Evolutionary conservation across 768 basidiomycete species (phyloP).

Genomic region (Serendipita sp.): DNA sequence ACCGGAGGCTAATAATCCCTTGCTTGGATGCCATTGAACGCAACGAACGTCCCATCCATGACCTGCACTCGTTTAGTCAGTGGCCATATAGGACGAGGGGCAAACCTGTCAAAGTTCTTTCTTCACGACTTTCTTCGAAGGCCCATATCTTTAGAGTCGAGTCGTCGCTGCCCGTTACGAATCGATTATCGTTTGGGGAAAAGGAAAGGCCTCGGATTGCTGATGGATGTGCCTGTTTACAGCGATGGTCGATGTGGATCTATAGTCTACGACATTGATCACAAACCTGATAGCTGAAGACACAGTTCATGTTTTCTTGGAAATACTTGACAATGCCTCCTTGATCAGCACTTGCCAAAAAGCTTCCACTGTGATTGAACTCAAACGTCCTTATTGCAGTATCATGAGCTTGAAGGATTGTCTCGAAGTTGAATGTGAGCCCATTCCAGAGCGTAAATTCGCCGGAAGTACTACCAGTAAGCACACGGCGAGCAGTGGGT

Average conservation of each 20-base stretch:
- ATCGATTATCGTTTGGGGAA: conserved; percentile 78
- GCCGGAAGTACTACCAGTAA: conserved; percentile 91
- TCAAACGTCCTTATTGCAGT: conserved; percentile 76
- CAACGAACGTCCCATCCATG: conserved; percentile 99
- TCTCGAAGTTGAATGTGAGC: conserved; percentile 97
- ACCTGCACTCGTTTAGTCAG: conserved; percentile 28
- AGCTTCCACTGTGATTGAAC: conserved; percentile 88
- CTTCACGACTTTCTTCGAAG: conserved; percentile 80
- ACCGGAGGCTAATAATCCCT: conserved; percentile 85
- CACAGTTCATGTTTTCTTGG: conserved; percentile 85
- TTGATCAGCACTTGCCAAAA: conserved; percentile 85
- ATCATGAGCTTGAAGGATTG: conserved; percentile 97
- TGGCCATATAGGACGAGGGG: not conserved
- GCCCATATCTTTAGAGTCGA: conserved; percentile 90
- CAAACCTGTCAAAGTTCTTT: conserved; percentile 69
- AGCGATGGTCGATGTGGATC: not conserved
- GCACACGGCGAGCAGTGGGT: conserved; percentile 79
- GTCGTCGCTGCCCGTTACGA: conserved; percentile 93
- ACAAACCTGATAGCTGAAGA: not conserved
- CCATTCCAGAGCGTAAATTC: conserved; percentile 99
- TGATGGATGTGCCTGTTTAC: conserved; percentile 65
- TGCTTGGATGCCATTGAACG: conserved; percentile 96
- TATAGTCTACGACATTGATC: not conserved
- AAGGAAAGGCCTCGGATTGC: conserved; percentile 84
- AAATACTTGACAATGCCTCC: conserved; percentile 95